Evolutionary conservation across 2,329 filamentous ascomycete species (phyloP), one percentile per base, ranked within the genome.

Genomic region (Blumeriella jaapii): DNA sequence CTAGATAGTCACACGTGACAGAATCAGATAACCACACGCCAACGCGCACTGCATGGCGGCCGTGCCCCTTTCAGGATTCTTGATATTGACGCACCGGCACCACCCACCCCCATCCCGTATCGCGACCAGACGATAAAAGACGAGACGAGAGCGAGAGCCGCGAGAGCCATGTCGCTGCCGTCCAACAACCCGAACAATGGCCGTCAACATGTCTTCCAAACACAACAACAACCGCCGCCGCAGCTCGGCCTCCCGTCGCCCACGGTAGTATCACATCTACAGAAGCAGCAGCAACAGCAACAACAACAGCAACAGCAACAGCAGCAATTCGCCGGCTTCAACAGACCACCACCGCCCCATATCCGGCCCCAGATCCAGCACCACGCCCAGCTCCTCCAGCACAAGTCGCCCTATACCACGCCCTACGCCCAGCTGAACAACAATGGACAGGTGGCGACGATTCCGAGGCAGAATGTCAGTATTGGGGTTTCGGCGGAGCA

Each of bases 141-240:
- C n/a, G n/a, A n/a, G n/a, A n/a, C n/a, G n/a, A n/a, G n/a, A n/a
- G n/a, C n/a, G n/a, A n/a, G n/a, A n/a, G n/a, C n/a, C n/a, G n/a
- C n/a, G n/a, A n/a, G n/a, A n/a, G n/a, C n/a, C 29, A 53, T 53
- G 52, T 53, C 51, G 32, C 38, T 51, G 34, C 45, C 52, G 34
- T 45, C 52, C 17, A 51, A 55, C 31, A 46, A 51, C 39, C 49
- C 41, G 41, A 29, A 33, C 20, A 17, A 31, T 20, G 34, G 34
- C 32, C 30, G 36, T 32, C 43, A 45, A 34, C 44, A 49, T 40
- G 47, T 50, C 34, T 53, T 49, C 34, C 48, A 44, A 41, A 39
- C 40, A 29, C 43, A 52, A 29, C 41, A 41, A 25, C 44, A 46
- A 15, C 49, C 46, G n/a, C 46, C 48, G 24, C 40, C 47, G 19